A percentile compares a stretch with the other conserved stretches of the same genome.
phyloP scores from a whole-genome alignment of 2,329 filamentous ascomycete species.

The Penicillium sp. region DNA sequence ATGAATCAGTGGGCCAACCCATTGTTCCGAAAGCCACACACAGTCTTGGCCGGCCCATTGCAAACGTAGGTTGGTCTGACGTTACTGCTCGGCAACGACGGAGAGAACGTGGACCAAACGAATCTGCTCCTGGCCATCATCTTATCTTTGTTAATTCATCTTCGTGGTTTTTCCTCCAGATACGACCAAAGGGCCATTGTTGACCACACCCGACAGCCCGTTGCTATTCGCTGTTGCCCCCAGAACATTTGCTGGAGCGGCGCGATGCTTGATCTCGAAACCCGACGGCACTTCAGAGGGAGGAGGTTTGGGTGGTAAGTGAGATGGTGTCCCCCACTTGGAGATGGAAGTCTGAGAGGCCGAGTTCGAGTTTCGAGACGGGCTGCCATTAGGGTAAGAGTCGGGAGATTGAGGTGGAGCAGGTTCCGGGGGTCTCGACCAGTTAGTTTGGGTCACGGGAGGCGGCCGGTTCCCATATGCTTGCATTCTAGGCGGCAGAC shows the following conservation, averaged over 20 bases:
- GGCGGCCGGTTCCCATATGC: slow-evolving; percentile 22
- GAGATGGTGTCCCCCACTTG: slow-evolving; percentile 47
- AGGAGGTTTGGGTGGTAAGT: slow-evolving; percentile 47
- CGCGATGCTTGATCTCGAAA: slow-evolving; percentile 36
- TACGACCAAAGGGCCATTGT: slow-evolving; percentile 35
- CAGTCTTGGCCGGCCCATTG: too few species aligned
- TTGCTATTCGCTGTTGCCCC: slow-evolving; percentile 20
- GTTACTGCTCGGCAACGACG: too few species aligned
- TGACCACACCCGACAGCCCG: slow-evolving; percentile 15
- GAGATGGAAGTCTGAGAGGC: slow-evolving; percentile 38
- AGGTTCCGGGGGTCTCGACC: slow-evolving; percentile 24
- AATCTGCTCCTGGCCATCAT: too few species aligned
- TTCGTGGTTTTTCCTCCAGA: slow-evolving; percentile 31
- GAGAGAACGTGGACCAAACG: too few species aligned
- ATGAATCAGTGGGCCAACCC: too few species aligned
- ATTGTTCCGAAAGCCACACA: too few species aligned
- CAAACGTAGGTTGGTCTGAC: too few species aligned
- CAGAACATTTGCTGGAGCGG: slow-evolving; percentile 15
- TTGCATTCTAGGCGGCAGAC: slow-evolving; percentile 23
- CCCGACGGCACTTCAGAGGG: slow-evolving; percentile 41
- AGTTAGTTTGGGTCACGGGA: slow-evolving; percentile 21
- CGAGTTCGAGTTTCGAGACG: slow-evolving; percentile 17
- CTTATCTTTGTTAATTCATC: slow-evolving; percentile 13
- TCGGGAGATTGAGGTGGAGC: slow-evolving; percentile 19
- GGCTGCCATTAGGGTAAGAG: slow-evolving; percentile 10